A percentile compares a stretch with the other conserved stretches of the same genome.
Evolutionary conservation across 2,329 filamentous ascomycete species (phyloP).

Genomic region (Dryadomyces quercivorus): DNA sequence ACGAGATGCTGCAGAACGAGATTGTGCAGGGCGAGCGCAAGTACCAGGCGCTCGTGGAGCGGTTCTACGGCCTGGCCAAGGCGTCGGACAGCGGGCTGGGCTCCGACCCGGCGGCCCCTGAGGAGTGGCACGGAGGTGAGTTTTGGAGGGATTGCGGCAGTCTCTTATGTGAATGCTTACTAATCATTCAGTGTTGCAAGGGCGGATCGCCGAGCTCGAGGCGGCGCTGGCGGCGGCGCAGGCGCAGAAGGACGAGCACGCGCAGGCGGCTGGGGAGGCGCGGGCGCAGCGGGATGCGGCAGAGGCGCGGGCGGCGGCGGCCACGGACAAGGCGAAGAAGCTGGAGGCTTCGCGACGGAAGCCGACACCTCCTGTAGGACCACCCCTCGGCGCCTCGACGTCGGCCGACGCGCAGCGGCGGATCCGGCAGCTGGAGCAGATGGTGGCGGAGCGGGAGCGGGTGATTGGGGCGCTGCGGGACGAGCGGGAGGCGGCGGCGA

Average conservation of each 20-base stretch:
- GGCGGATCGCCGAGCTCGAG: slow-evolving; percentile 10
- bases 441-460: slow-evolving; percentile 12
- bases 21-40: slow-evolving; percentile 12
- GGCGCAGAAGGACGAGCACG: slow-evolving; percentile 7
- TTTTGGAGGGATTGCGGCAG: too few species aligned
- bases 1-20: slow-evolving; percentile 15
- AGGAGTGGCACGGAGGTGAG: slow-evolving; percentile 10
- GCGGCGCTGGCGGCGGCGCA: slow-evolving; percentile 6
- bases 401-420: slow-evolving; percentile 6
- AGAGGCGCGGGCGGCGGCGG: not conserved
- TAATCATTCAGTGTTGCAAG: slow-evolving; percentile 3
- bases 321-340: slow-evolving; percentile 1
- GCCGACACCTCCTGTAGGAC: not conserved
- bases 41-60: slow-evolving; percentile 10
- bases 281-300: slow-evolving; percentile 9
- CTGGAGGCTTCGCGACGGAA: slow-evolving; percentile 5
- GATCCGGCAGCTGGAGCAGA: slow-evolving; percentile 12
- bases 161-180: not conserved
- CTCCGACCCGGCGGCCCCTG: not conserved
- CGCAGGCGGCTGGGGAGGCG: not conserved
- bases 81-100: slow-evolving; percentile 5
- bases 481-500: slow-evolving; percentile 9
- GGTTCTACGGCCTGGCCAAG: slow-evolving; percentile 9
- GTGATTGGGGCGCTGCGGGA: slow-evolving; percentile 13
- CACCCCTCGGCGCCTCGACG: too few species aligned